Evolutionary conservation across 352 stramenopile species (phyloP).

Genomic region (Globisporangium alternatum): DNA sequence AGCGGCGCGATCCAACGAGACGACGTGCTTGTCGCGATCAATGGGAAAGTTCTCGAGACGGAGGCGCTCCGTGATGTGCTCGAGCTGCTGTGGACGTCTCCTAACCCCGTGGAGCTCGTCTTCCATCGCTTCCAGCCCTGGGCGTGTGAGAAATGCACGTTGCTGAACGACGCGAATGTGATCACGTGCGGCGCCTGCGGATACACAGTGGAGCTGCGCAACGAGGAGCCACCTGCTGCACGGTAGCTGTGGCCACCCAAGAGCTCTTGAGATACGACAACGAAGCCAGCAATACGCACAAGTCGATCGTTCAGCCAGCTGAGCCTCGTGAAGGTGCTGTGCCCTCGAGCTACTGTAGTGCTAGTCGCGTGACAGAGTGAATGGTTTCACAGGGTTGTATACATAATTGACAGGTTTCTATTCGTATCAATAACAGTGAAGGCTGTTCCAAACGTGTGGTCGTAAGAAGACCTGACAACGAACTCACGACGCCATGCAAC

Average conservation of each 20-base stretch:
- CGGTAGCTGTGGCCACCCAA: neutral
- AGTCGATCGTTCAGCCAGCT: neutral
- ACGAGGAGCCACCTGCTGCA: neutral
- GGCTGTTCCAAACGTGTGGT: too few species aligned
- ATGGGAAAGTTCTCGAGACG: slow-evolving; percentile 38
- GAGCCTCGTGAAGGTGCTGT: neutral
- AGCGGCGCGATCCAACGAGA: slow-evolving; percentile 61
- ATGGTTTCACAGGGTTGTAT: neutral
- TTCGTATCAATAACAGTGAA: too few species aligned
- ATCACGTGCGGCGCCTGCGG: slow-evolving; percentile 54
- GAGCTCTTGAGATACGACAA: neutral
- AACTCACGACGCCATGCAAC: too few species aligned
- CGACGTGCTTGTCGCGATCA: slow-evolving; percentile 65
- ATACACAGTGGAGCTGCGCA: slow-evolving; percentile 21
- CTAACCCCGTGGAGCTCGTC: slow-evolving; percentile 61
- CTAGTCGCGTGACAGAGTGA: too few species aligned
- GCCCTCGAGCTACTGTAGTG: too few species aligned
- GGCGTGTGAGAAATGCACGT: slow-evolving; percentile 72
- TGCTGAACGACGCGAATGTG: slow-evolving; percentile 47
- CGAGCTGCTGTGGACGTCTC: slow-evolving; percentile 65
- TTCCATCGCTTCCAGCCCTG: slow-evolving; percentile 64
- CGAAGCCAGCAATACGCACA: too few species aligned
- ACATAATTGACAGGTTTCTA: neutral
- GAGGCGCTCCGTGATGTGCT: slow-evolving; percentile 55
- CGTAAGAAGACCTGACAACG: too few species aligned